A percentile compares a stretch with the other conserved stretches of the same genome.
These are phyloP conservation scores for Beauveria scarabaeidicola DNA, from an alignment of 2,329 filamentous ascomycete genomes.

Conservation along the genomic window DNA sequence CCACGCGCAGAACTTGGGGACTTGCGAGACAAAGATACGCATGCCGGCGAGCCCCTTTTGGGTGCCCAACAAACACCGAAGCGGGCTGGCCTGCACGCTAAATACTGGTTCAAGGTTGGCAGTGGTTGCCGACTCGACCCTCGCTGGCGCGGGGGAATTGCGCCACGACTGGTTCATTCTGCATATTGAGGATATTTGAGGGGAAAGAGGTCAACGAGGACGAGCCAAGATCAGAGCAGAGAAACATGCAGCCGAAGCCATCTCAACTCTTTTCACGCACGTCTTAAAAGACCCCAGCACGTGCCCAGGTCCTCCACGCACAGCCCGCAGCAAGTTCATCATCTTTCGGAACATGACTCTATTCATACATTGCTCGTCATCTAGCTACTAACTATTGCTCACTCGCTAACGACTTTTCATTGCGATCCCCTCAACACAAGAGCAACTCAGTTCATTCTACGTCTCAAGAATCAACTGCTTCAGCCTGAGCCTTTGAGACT, in stretches of 20 bases:
- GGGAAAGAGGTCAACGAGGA: no score
- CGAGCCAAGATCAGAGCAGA: neutral
- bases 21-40: neutral
- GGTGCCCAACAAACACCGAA: constrained; percentile 5
- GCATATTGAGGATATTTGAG: no score
- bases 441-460: no score
- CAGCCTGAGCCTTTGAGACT: neutral
- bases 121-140: neutral
- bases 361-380: neutral
- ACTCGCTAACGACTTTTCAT: neutral
- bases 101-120: neutral
- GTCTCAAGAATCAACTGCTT: neutral
- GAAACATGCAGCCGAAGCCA: neutral
- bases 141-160: neutral
- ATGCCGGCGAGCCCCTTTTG: neutral
- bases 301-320: neutral
- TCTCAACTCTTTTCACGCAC: neutral
- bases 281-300: neutral
- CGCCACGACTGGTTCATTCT: neutral
- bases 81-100: neutral
- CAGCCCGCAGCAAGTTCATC: neutral
- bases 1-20: neutral
- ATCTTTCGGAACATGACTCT: neutral
- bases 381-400: neutral
- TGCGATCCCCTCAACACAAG: no score